Evolutionary conservation across 768 basidiomycete genomes (phyloP).

Genomic region (Xerocomellus dryophilus): DNA sequence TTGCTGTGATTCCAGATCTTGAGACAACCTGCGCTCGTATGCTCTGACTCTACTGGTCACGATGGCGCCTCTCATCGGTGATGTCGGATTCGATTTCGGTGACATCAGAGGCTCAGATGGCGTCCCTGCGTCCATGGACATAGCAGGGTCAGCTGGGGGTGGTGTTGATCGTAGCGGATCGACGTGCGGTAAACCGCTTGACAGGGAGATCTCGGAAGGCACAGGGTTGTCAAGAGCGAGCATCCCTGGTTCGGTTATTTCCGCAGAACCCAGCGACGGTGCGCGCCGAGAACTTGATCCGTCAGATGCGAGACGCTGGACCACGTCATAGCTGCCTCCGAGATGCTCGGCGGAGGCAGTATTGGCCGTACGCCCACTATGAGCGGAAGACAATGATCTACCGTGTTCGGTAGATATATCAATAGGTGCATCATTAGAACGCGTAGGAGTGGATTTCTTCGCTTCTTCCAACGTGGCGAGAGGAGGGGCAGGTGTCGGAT

Average conservation of each 20-base stretch:
- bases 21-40: constrained; percentile 59
- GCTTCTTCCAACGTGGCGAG: constrained; percentile 57
- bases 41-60: constrained; percentile 55
- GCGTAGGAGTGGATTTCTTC: constrained; percentile 15
- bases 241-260: constrained; percentile 20
- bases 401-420: constrained; percentile 25
- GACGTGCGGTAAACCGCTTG: constrained; percentile 1
- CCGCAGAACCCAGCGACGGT: constrained; percentile 25
- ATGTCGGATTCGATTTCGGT: not conserved
- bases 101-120: not conserved
- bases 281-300: constrained; percentile 25
- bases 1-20: constrained; percentile 43
- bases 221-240: constrained; percentile 6
- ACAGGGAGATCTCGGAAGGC: constrained; percentile 11
- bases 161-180: constrained; percentile 21
- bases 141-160: constrained; percentile 1
- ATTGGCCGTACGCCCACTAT: constrained; percentile 60
- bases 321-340: constrained; percentile 66
- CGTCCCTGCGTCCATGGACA: constrained; percentile 2
- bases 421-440: constrained; percentile 14
- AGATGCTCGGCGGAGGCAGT: constrained; percentile 66
- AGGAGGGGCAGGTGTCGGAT: constrained; percentile 74
- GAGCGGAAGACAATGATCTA: constrained; percentile 44
- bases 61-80: constrained; percentile 12
- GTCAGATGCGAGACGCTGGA: constrained; percentile 45